Percentiles rank a stretch among this genome's conserved stretches.
These are phyloP conservation scores for Graphilbum ipis-grandicollis DNA, from an alignment of 2,329 filamentous ascomycete species.

Conservation along the genomic window DNA sequence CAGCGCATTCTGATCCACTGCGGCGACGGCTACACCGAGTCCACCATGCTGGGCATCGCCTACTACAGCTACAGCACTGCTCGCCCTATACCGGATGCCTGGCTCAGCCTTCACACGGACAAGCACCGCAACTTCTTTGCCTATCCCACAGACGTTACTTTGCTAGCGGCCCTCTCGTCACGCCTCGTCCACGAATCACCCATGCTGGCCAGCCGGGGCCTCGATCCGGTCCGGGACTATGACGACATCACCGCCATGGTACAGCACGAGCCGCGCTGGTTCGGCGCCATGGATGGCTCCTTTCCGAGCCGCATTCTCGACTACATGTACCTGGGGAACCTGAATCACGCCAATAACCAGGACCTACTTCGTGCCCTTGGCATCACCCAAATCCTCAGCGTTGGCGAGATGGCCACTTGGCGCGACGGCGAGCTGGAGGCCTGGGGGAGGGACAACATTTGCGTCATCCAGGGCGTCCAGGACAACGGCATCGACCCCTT, in stretches of 20 bases:
- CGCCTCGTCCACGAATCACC: slow-evolving; percentile 61
- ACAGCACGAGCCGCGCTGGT: slow-evolving; percentile 57
- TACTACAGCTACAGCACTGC: slow-evolving; percentile 91
- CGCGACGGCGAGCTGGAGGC: slow-evolving; percentile 46
- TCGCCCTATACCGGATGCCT: slow-evolving; percentile 63
- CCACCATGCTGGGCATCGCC: slow-evolving; percentile 70
- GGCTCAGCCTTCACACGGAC: slow-evolving; percentile 66
- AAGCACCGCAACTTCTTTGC: slow-evolving; percentile 90
- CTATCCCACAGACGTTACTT: slow-evolving; percentile 74
- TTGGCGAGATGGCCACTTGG: slow-evolving; percentile 82
- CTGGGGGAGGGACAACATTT: slow-evolving; percentile 65
- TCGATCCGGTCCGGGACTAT: too few relatives aligned
- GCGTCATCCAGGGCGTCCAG: slow-evolving; percentile 72
- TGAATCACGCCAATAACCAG: slow-evolving; percentile 87
- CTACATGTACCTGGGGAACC: slow-evolving; percentile 92
- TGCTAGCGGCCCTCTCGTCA: slow-evolving; percentile 61
- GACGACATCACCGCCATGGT: slow-evolving; percentile 34
- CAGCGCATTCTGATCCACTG: slow-evolving; percentile 80
- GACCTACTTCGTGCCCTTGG: slow-evolving; percentile 63
- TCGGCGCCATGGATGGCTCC: slow-evolving; percentile 71
- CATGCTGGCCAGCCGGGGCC: slow-evolving; percentile 25
- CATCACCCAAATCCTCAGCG: slow-evolving; percentile 75
- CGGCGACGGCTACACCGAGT: slow-evolving; percentile 91
- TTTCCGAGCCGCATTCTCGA: slow-evolving; percentile 76
- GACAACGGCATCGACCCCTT: slow-evolving; percentile 94